Conservation (phyloP, 2,329 filamentous ascomycete genomes). For the Chaetothyriales sp. region DNA sequence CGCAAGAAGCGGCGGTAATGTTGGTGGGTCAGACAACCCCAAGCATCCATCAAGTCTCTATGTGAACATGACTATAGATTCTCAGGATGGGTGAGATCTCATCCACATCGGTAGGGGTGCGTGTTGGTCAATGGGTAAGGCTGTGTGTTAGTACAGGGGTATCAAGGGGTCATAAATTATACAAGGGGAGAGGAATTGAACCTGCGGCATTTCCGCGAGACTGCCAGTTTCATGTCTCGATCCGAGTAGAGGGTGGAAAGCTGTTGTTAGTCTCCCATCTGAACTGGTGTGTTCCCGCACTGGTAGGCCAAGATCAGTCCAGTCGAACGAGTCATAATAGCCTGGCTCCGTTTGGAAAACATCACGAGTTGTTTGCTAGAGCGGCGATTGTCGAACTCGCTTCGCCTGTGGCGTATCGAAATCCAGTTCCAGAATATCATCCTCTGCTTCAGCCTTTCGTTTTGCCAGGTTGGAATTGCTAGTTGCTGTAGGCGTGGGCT, state of each 20-base stretch:
- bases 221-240: neutral
- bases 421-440: constrained; percentile 12
- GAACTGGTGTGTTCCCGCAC: neutral
- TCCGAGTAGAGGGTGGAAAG: neutral
- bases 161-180: neutral
- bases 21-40: neutral
- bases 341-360: neutral
- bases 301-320: neutral
- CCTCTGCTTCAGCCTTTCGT: constrained; percentile 13
- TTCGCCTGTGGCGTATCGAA: constrained; percentile 15
- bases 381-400: constrained; percentile 9
- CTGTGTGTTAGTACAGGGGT: neutral
- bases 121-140: neutral
- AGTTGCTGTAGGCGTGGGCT: constrained; percentile 8
- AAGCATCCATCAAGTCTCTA: neutral
- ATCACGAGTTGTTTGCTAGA: neutral
- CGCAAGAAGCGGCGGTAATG: neutral
- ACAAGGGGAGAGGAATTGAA: neutral
- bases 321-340: neutral
- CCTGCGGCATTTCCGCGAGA: neutral
- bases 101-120: neutral
- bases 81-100: neutral
- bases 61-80: neutral
- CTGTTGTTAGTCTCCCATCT: neutral
- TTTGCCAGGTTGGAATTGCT: constrained; percentile 9